Conservation (phyloP, 768 basidiomycete genomes). For the Multifurca ochricompacta region DNA sequence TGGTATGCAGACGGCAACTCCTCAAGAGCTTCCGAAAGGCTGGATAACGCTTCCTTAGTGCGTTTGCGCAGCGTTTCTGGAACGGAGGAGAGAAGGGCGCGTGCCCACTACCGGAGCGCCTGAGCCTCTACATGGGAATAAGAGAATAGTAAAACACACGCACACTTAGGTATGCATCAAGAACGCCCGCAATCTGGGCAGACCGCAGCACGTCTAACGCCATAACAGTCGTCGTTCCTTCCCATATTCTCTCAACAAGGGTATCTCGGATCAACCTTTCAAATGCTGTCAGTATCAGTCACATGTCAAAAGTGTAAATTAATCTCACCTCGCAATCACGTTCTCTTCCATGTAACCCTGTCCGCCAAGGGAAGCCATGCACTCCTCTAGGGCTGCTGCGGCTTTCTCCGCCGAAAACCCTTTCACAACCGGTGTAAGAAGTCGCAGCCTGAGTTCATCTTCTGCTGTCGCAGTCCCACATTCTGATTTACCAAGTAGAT, state of each 20-base stretch:
- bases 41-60: conserved; percentile 20
- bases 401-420: conserved; percentile 63
- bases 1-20: conserved; percentile 36
- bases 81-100: conserved; percentile 35
- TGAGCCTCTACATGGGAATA: not conserved
- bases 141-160: conserved; percentile 20
- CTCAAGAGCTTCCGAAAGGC: conserved; percentile 34
- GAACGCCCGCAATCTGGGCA: conserved; percentile 35
- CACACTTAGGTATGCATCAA: conserved; percentile 46
- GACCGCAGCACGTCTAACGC: conserved; percentile 59
- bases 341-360: conserved; percentile 84
- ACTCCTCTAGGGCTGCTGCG: conserved; percentile 57
- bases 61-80: conserved; percentile 30
- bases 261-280: conserved; percentile 52
- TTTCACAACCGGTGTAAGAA: conserved; percentile 64
- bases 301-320: not conserved
- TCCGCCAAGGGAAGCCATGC: conserved; percentile 67
- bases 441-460: conserved; percentile 47
- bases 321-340: conserved; percentile 46
- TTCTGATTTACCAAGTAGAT: conserved; percentile 55
- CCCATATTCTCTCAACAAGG: conserved; percentile 79
- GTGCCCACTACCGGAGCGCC: conserved; percentile 42
- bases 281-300: not conserved
- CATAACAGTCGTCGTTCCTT: conserved; percentile 64
- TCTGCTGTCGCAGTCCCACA: conserved; percentile 41